Conservation (phyloP, 305 asterid species). For the Fraxinus dipetala region DNA sequence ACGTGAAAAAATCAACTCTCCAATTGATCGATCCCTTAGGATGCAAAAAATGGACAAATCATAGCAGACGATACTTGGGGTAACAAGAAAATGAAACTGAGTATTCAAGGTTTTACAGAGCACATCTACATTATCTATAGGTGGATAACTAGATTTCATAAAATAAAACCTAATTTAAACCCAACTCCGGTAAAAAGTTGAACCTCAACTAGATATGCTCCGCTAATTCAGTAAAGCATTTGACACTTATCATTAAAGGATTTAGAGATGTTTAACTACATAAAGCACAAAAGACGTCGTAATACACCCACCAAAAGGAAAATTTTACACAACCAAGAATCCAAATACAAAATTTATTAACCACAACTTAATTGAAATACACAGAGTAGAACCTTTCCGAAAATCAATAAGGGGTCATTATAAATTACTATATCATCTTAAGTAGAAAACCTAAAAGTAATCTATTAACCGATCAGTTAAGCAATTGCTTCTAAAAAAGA, state of each 20-base stretch:
- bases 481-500: neutral
- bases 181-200: neutral
- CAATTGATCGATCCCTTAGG: neutral
- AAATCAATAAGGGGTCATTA: neutral
- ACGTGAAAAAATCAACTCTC: neutral
- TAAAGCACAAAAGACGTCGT: neutral
- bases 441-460: neutral
- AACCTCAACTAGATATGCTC: neutral
- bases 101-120: neutral
- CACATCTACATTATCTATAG: neutral
- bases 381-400: neutral
- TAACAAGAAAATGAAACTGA: neutral
- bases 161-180: neutral
- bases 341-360: slow-evolving; percentile 6
- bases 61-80: neutral
- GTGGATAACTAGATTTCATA: neutral
- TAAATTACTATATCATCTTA: neutral
- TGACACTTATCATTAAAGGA: neutral
- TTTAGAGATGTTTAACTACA: neutral
- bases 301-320: neutral
- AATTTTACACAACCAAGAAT: neutral
- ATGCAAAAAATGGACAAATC: neutral
- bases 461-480: neutral
- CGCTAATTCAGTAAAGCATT: neutral
- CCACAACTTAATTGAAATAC: neutral